phyloP scores from a whole-genome alignment of 257 asterid species.

The Parsonsia alboflavescens region DNA sequence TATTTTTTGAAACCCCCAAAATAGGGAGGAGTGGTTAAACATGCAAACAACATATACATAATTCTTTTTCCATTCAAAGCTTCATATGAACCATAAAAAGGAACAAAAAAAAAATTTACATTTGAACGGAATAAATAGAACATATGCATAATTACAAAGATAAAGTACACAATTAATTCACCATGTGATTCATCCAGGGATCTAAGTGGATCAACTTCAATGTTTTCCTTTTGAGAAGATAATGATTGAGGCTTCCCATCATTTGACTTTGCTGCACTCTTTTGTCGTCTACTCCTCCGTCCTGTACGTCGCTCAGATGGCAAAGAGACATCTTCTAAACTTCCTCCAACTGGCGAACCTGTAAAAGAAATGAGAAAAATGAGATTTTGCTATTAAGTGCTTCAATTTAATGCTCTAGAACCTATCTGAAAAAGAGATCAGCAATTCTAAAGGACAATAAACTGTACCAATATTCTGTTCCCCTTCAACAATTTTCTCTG shows the following conservation, averaged over 20 bases:
- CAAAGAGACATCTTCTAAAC: slow-evolving; percentile 39
- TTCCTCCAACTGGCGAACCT: slow-evolving; percentile 47
- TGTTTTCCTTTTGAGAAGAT: slow-evolving; percentile 46
- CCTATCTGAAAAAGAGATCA: slow-evolving; percentile 3
- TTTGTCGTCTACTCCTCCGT: slow-evolving; percentile 65
- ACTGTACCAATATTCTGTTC: slow-evolving; percentile 38
- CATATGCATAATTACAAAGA: not conserved
- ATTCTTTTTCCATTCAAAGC: not conserved
- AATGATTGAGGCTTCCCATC: slow-evolving; percentile 44
- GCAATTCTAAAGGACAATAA: not conserved
- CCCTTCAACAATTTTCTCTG: slow-evolving; percentile 31
- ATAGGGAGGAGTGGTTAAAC: not conserved
- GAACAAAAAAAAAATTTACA: not conserved
- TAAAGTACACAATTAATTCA: slow-evolving; percentile 35
- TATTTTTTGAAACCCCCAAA: not conserved
- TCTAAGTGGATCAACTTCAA: slow-evolving; percentile 38
- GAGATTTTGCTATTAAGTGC: slow-evolving; percentile 1
- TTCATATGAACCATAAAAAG: not conserved
- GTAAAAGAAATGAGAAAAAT: slow-evolving; percentile 16
- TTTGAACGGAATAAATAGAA: not conserved
- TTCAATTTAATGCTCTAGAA: not conserved
- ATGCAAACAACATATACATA: not conserved
- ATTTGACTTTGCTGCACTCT: slow-evolving; percentile 35
- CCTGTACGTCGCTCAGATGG: slow-evolving; percentile 56
- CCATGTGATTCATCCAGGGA: slow-evolving; percentile 35